These are phyloP conservation scores for Boletus sp. DNA, from an alignment of 1,284 basidiomycete genomes.

Conservation along the genomic window DNA sequence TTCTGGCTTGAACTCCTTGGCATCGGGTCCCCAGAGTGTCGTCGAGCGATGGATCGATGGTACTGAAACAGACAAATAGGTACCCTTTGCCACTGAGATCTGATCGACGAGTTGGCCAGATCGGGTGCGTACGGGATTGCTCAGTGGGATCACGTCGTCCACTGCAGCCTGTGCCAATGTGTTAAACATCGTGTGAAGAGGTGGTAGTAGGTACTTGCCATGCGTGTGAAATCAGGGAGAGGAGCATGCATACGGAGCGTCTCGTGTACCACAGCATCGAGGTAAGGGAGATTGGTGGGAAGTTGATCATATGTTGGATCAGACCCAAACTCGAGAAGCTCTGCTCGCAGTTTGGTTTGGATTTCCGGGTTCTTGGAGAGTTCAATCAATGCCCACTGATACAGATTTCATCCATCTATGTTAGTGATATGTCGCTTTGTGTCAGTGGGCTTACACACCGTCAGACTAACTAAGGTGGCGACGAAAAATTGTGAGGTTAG, in stretches of 20 bases:
- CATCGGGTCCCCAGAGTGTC: slow-evolving; percentile 44
- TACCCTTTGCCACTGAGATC: slow-evolving; percentile 45
- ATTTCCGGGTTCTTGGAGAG: slow-evolving; percentile 21
- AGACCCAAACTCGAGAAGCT: slow-evolving; percentile 21
- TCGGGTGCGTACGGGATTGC: slow-evolving; percentile 37
- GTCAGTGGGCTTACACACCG: slow-evolving; percentile 6
- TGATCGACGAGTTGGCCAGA: slow-evolving; percentile 38
- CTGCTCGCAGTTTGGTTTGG: slow-evolving; percentile 28
- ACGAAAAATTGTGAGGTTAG: background rate
- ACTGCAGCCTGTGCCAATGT: slow-evolving; percentile 34
- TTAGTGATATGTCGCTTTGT: background rate
- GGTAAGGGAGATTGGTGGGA: slow-evolving; percentile 24
- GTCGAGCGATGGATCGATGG: slow-evolving; percentile 44
- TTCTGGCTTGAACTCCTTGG: slow-evolving; percentile 39
- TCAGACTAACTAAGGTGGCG: slow-evolving; percentile 27
- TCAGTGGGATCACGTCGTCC: slow-evolving; percentile 54
- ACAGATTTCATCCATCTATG: background rate
- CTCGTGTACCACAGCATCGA: slow-evolving; percentile 32
- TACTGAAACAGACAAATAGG: slow-evolving; percentile 39
- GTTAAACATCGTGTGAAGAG: background rate
- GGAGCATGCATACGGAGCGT: slow-evolving; percentile 20
- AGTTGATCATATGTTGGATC: slow-evolving; percentile 30
- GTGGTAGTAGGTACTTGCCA: slow-evolving; percentile 28
- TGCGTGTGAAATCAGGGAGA: slow-evolving; percentile 37
- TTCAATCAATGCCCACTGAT: slow-evolving; percentile 34